Percentiles rank a stretch among this genome's conserved stretches.
Conservation (phyloP, 345 rosid species). For the Syzygium aqueum region DNA sequence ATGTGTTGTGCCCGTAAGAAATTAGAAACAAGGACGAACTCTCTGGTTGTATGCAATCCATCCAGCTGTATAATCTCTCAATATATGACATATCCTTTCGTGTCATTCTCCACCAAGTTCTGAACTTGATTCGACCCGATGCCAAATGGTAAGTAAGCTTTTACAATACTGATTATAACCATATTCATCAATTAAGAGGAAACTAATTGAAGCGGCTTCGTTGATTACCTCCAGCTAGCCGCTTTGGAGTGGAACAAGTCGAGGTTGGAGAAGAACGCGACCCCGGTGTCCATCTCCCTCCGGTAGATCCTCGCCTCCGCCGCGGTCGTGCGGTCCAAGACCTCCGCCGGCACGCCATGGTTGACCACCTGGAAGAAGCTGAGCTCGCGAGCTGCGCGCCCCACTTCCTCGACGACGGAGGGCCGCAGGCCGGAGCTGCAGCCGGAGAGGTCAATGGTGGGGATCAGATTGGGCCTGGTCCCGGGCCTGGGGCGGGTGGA, state of each 20-base stretch:
- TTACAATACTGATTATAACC: not conserved
- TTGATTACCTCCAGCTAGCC: constrained; percentile 41
- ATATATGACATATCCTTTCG: not conserved
- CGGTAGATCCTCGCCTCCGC: constrained; percentile 24
- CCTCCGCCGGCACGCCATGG: constrained; percentile 2
- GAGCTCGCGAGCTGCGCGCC: constrained; percentile 10
- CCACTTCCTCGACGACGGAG: constrained; percentile 18
- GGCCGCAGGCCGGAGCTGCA: constrained; percentile 18
- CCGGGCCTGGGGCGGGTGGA: constrained; percentile 8
- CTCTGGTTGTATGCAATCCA: not conserved
- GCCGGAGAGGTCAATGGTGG: constrained; percentile 32
- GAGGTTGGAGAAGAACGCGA: constrained; percentile 28
- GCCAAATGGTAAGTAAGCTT: not conserved
- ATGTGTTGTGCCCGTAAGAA: not conserved
- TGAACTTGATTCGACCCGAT: not conserved
- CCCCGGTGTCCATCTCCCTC: constrained; percentile 5
- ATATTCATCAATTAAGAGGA: not conserved
- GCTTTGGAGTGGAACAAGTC: constrained; percentile 38
- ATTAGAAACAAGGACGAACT: too few species aligned
- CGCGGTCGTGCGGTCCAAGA: constrained; percentile 8
- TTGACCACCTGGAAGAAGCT: not conserved
- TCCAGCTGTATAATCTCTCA: not conserved
- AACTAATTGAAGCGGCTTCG: not conserved
- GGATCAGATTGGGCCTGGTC: constrained; percentile 6
- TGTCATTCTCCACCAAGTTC: not conserved